Evolutionary conservation across 805 yeast species (phyloP), one percentile per base, ranked within the genome.

Genomic region (Pichia occidentalis): DNA sequence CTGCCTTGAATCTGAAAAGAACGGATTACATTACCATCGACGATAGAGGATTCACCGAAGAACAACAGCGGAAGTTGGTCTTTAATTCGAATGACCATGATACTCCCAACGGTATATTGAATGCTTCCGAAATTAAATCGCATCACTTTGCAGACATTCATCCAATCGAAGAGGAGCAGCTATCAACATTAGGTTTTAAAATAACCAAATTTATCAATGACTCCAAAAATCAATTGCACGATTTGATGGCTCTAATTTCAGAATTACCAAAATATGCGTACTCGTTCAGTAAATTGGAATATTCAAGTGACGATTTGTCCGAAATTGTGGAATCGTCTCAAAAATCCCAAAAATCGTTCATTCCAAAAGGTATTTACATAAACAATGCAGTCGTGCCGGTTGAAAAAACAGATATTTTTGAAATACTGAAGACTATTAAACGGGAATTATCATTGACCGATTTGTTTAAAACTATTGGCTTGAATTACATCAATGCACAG

Each of bases 21-120:
- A 74, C 85, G 0, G 85, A 80, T 46, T 78, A 80, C 42, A 62
- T 77, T 20, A 84, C 70, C 3, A 68, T 78, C 33, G 85, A 79
- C 49, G 86, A 79, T 47, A 61, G 80, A 32, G 73, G 68, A 19
- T 49, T 42, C 32, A 46, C 53, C n/a, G 44, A 41, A 24, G 52
- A 56, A 21, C 54, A 52, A 34, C 59, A 52, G 26, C 45, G 46
- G 12, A 51, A 55, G 34, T 47, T 56, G n/a, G 54, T 57, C 29
- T 48, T 51, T 20, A 42, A 49, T 11, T 8, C 20, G 17, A 14
- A n/a, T 17, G 25, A 26, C 10, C 32, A 16, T 22, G 37, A 39
- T 8, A 38, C 20, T 6, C 2, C 24, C 3, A 4, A 7, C 23
- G 31, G 43, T 22, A 21, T 27, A 9, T 29, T 22, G 23, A 20